Conservation (phyloP, 2,329 filamentous ascomycete genomes). For the Ophiosphaerella herpotricha region DNA sequence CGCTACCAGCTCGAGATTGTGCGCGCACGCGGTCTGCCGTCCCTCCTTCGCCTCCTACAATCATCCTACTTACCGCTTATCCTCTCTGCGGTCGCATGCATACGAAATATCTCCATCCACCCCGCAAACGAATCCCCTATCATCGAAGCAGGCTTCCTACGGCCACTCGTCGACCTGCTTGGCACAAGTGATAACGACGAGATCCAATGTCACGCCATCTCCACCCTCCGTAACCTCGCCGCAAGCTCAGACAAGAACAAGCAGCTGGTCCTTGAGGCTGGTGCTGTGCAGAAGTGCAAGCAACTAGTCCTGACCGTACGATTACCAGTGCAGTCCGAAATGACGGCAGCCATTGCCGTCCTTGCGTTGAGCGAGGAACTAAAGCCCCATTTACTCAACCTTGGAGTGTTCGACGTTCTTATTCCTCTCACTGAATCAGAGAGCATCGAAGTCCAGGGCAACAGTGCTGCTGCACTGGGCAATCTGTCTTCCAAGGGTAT, state of each 20-base stretch:
- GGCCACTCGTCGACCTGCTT: conserved; percentile 88
- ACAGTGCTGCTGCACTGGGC: conserved; percentile 92
- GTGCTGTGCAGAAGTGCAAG: conserved; percentile 98
- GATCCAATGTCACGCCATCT: conserved; percentile 98
- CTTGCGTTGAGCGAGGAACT: conserved; percentile 93
- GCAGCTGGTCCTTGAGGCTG: conserved; percentile 92
- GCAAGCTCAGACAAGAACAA: conserved; percentile 98
- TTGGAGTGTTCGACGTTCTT: conserved; percentile 94
- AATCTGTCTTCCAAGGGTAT: conserved; percentile 96
- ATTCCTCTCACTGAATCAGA: conserved; percentile 94
- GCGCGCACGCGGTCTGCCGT: conserved; percentile 79
- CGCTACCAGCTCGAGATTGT: conserved; percentile 99
- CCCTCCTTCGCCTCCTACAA: conserved; percentile 86
- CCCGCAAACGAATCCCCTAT: conserved; percentile 97
- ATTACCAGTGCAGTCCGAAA: conserved; percentile 94
- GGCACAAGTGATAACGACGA: conserved; percentile 97
- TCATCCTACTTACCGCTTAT: conserved; percentile 96
- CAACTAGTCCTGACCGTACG: conserved; percentile 92
- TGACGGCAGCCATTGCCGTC: conserved; percentile 99
- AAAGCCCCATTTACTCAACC: conserved; percentile 84
- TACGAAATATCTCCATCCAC: conserved; percentile 98
- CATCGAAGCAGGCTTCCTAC: conserved; percentile 94
- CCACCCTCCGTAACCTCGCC: conserved; percentile 90
- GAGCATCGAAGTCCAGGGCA: conserved; percentile 97
- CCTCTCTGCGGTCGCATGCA: conserved; percentile 94